Percentiles rank a stretch among this genome's conserved stretches.
Evolutionary conservation across 2,329 filamentous ascomycete species (phyloP).

Genomic region (Ascochyta fabae): DNA sequence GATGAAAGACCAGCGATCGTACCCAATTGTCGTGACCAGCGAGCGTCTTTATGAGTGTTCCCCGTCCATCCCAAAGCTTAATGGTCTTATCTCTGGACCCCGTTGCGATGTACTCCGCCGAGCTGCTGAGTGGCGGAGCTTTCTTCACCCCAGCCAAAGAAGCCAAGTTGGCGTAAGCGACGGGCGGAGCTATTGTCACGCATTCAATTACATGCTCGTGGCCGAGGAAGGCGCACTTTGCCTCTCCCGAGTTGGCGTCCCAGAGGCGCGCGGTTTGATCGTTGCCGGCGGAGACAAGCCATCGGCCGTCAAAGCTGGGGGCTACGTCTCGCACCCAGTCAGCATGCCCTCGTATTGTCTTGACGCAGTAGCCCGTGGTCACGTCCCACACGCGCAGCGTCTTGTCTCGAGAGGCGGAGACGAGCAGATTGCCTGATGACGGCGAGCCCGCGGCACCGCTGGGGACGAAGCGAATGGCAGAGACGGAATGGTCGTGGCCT

Average conservation of each 20-base stretch:
- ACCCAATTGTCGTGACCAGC: conserved; percentile 96
- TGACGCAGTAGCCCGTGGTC: conserved; percentile 89
- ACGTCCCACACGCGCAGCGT: conserved; percentile 91
- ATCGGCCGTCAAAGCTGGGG: conserved; percentile 82
- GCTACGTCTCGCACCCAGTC: conserved; percentile 92
- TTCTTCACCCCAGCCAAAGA: conserved; percentile 83
- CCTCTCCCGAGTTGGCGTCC: conserved; percentile 79
- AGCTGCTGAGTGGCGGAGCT: conserved; percentile 73
- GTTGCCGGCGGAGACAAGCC: conserved; percentile 80
- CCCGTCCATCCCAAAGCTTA: conserved; percentile 84
- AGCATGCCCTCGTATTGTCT: conserved; percentile 83
- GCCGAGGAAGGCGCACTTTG: conserved; percentile 79
- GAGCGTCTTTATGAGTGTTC: conserved; percentile 83
- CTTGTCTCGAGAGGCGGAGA: conserved; percentile 84
- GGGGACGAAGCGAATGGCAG: conserved; percentile 85
- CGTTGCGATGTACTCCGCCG: conserved; percentile 88
- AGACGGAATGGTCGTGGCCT: conserved; percentile 92
- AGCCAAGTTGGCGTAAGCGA: conserved; percentile 79
- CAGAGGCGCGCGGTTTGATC: conserved; percentile 84
- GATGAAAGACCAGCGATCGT: conserved; percentile 83
- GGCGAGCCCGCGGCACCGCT: conserved; percentile 79
- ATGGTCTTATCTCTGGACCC: conserved; percentile 91
- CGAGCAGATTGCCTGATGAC: conserved; percentile 82
- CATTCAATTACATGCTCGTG: conserved; percentile 89
- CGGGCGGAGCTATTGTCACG: conserved; percentile 81